Evolutionary conservation across 768 basidiomycete genomes (phyloP), one percentile per base, ranked within the genome.

Genomic region (Russula earlei): DNA sequence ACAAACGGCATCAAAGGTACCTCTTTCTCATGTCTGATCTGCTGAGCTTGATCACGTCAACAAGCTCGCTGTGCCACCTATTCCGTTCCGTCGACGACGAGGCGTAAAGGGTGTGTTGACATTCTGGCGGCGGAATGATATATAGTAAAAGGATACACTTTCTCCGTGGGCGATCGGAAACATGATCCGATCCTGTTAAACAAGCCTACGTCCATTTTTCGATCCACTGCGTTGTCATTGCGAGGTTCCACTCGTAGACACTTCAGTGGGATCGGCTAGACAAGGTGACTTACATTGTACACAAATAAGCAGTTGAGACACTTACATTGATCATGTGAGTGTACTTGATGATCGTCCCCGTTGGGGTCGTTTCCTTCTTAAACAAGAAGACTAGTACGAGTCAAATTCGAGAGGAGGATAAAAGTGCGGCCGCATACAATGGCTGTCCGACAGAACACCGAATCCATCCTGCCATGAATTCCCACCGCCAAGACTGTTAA

Each of bases 1-100:
- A 31, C 9, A 37, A 15, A 31, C 11, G 14, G 6, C 14, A 17
- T 31, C 10, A 12, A 48, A 63, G 72, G 33, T 60, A 87, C 89
- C 82, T 14, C 20, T 19, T 8, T 8, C 19, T 0, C 5, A 14
- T 19, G n/a, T 27, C 20, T 24, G n/a, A 25, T 7, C 11, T 50
- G 27, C 10, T 37, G 37, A 29, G 10, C 27, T 15, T 29, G 1
- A 50, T 29, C 37, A 37, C 49, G n/a, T 2, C 19, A 14, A 9
- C 17, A 4, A 50, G 37, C n/a, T 17, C 25, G 40, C 3, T 14
- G 8, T 7, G 4, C 49, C 49, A 50, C 19, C 5, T 27, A 25
- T 29, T 50, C 7, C 37, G 49, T 15, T 40, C 49, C 37, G 17
- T 38, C 25, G n/a, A 10, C 1, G 37, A 40, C n/a, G 19, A 3